Percentiles rank a stretch among this genome's conserved stretches.
These are phyloP conservation scores for Cyclotella choctawhatcheeana DNA, from an alignment of 108 stramenopile genomes.

Conservation along the genomic window DNA sequence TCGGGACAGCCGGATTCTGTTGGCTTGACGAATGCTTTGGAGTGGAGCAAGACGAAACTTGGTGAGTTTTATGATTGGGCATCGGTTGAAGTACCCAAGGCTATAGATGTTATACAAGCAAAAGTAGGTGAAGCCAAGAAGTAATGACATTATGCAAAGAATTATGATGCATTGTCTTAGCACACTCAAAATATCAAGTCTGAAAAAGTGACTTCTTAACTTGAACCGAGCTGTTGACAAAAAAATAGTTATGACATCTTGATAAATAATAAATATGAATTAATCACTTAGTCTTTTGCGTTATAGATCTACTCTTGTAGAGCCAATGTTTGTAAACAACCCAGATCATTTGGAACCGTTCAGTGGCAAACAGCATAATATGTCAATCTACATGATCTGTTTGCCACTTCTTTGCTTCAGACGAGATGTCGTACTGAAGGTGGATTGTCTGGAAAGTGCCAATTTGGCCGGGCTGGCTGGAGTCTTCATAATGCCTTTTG, in stretches of 20 bases:
- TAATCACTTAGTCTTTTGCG: no score
- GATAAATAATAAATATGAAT: no score
- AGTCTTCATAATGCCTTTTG: conserved; percentile 43
- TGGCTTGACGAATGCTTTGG: conserved; percentile 50
- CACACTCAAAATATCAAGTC: not conserved
- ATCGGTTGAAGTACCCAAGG: conserved; percentile 47
- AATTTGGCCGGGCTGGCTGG: conserved; percentile 34
- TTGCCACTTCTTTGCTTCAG: conserved; percentile 42
- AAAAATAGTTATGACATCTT: no score
- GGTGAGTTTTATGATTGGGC: conserved; percentile 55
- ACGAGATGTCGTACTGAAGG: conserved; percentile 49
- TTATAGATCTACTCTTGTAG: not conserved
- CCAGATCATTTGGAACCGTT: no score
- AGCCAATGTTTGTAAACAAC: not conserved
- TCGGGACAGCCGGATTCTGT: conserved; percentile 47
- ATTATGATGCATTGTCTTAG: not conserved
- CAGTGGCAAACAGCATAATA: not conserved
- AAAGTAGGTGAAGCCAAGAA: conserved; percentile 52
- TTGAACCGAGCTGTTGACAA: no score
- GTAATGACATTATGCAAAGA: conserved; percentile 6
- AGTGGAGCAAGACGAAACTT: conserved; percentile 38
- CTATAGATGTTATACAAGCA: conserved; percentile 36
- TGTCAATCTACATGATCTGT: conserved; percentile 28
- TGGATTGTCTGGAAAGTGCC: conserved; percentile 37
- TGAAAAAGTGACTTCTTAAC: not conserved